Evolutionary conservation across 768 basidiomycete genomes (phyloP), one percentile per base, ranked within the genome.

Genomic region (Ramaria sp.): DNA sequence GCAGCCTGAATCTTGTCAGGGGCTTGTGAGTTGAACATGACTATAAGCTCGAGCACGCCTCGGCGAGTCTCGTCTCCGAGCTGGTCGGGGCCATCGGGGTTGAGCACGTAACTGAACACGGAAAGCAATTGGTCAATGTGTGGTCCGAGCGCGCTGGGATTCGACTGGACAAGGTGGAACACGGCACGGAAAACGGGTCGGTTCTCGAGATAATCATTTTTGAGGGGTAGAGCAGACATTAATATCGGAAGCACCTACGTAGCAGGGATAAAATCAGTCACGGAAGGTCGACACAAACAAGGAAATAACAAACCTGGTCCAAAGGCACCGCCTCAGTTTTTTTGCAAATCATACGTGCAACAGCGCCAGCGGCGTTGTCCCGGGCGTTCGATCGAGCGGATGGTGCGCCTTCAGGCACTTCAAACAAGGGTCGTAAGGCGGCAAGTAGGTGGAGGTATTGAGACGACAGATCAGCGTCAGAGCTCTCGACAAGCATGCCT

Each of bases 331-430:
- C 91, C 12, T 73, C 67, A 4, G 78, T 71, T 70, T 92, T 93
- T 66, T 86, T 86, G 64, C 82, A 68, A 66, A 98, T 86, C 67
- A 98, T 78, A 15, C 96, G 85, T 4, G 83, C 83, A 53, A 98
- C 88, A 24, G 93, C 90, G 45, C 96, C 96, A 7, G 86, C 81
- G n/a, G 96, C 96, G 69, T 99, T 99, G 71, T 99, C 96, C 60
- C 86, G 86, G 19, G 93, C 93, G 67, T 93, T 94, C 60, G 91
- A 70, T 45, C 75, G 75, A 7, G 88, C 72, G 6, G 80, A 66
- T n/a, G 83, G 74, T 6, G 88, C 75, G 58, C 84, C 80, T 0
- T 81, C 70, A 7, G 80, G 63, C 37, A 87, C 76, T 45, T 76
- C 69, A 70, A 99, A 98, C 54, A 95, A 75, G 13, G 89, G 88